Evolutionary conservation across 1,284 basidiomycete species (phyloP).

Genomic region (Microbotryum saponariae): DNA sequence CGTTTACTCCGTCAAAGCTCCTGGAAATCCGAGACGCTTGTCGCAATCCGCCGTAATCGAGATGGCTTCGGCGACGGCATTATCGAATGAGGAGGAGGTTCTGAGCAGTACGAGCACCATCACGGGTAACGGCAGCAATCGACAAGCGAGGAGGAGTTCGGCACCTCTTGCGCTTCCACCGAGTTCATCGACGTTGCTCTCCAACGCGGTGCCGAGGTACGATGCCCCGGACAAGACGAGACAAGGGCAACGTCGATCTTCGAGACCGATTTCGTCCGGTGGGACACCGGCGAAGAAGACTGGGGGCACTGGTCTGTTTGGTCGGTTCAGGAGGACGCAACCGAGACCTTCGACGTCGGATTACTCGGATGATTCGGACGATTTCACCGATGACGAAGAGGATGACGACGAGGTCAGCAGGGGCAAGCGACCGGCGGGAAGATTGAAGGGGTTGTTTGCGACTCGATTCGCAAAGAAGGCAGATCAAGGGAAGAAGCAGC

Average conservation of each 20-base stretch:
- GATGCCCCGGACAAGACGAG: not conserved
- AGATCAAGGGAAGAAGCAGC: not conserved
- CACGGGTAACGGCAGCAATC: constrained; percentile 10
- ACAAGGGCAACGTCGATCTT: constrained; percentile 14
- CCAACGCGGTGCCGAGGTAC: constrained; percentile 20
- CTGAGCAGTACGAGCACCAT: constrained; percentile 3
- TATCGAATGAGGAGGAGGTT: not conserved
- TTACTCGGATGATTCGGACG: constrained; percentile 4
- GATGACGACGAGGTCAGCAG: constrained; percentile 16
- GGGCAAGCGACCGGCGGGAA: no score
- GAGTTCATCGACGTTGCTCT: constrained; percentile 20
- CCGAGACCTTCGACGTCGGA: constrained; percentile 8
- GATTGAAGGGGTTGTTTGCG: not conserved
- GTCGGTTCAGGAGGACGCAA: constrained; percentile 24
- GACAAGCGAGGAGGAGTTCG: not conserved
- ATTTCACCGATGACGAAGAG: constrained; percentile 19
- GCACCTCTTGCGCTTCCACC: not conserved
- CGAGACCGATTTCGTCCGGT: not conserved
- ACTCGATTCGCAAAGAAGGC: not conserved
- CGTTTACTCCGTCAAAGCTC: constrained; percentile 12
- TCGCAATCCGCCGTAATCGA: constrained; percentile 17
- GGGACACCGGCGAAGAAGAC: not conserved
- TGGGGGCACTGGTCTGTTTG: constrained; percentile 20
- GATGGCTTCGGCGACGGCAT: constrained; percentile 4
- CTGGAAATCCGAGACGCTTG: constrained; percentile 9